These are phyloP conservation scores for Trichoderma afroharzianum DNA, from an alignment of 2,329 filamentous ascomycete genomes.

Conservation along the genomic window DNA sequence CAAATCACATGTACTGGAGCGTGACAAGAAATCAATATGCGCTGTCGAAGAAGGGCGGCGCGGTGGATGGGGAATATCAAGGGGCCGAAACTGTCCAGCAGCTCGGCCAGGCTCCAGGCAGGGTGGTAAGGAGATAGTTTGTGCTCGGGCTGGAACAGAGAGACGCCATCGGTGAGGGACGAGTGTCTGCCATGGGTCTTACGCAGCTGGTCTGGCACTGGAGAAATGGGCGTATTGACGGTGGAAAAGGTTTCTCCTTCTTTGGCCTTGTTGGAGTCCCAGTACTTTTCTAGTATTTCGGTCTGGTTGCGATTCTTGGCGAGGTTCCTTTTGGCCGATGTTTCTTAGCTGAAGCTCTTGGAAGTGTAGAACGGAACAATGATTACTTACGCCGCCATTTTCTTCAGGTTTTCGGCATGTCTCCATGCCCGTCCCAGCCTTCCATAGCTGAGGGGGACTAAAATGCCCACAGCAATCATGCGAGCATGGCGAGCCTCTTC, in stretches of 20 bases:
- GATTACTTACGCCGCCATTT: constrained; percentile 62
- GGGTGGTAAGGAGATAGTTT: constrained; percentile 76
- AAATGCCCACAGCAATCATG: constrained; percentile 86
- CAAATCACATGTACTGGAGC: constrained; percentile 82
- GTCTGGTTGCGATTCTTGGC: constrained; percentile 63
- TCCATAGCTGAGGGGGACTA: constrained; percentile 83
- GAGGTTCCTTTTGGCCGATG: constrained; percentile 45
- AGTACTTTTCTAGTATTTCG: constrained; percentile 71
- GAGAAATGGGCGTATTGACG: constrained; percentile 35
- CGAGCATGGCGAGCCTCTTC: constrained; percentile 77
- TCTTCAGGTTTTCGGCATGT: constrained; percentile 73
- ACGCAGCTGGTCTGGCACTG: constrained; percentile 27
- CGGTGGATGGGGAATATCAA: constrained; percentile 89
- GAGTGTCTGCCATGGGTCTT: constrained; percentile 52
- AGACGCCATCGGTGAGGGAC: constrained; percentile 60
- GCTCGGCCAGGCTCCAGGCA: constrained; percentile 72
- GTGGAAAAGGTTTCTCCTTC: constrained; percentile 34
- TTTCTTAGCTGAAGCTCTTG: constrained; percentile 23
- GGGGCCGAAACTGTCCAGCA: constrained; percentile 83
- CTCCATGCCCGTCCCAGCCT: constrained; percentile 85
- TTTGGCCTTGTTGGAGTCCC: constrained; percentile 54
- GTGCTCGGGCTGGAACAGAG: constrained; percentile 58
- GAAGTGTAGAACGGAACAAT: neutral
- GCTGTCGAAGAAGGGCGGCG: constrained; percentile 78
- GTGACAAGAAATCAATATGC: constrained; percentile 82